Conservation (phyloP, 805 yeast species). For the Sugiyamaella marilandica region DNA sequence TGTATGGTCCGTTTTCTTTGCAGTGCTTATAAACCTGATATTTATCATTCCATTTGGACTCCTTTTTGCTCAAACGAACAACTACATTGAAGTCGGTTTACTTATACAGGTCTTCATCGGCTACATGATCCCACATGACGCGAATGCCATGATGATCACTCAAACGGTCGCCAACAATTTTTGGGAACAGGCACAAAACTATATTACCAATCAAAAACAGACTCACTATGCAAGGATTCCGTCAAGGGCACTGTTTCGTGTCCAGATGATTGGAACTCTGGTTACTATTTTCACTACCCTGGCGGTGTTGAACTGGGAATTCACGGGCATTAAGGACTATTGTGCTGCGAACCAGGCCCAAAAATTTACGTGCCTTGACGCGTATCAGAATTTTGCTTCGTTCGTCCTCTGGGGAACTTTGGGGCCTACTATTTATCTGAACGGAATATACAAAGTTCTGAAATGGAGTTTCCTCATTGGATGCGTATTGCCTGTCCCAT, state of each 20-base stretch:
- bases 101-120: conserved; percentile 61
- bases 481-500: conserved; percentile 29
- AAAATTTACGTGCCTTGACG: conserved; percentile 38
- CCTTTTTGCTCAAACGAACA: conserved; percentile 57
- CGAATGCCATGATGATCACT: conserved; percentile 18
- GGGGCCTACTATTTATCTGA: conserved; percentile 44
- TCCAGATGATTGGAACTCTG: conserved; percentile 27
- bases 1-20: conserved; percentile 48
- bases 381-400: conserved; percentile 44
- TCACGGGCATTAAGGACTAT: conserved; percentile 38
- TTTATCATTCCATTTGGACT: conserved; percentile 61
- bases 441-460: conserved; percentile 41
- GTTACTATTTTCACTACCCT: conserved; percentile 44
- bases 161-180: conserved; percentile 31
- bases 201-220: conserved; percentile 52
- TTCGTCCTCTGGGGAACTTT: conserved; percentile 42
- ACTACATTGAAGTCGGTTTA: conserved; percentile 52
- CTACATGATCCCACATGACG: conserved; percentile 55
- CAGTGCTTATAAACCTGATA: conserved; percentile 48
- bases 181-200: conserved; percentile 48
- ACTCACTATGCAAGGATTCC: conserved; percentile 57
- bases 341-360: conserved; percentile 42
- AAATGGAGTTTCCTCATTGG: conserved; percentile 46
- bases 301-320: conserved; percentile 41
- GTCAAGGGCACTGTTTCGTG: conserved; percentile 37